Base-by-base conservation (phyloP, 345 rosid species). In the Streptanthus diversifolius region DNA sequence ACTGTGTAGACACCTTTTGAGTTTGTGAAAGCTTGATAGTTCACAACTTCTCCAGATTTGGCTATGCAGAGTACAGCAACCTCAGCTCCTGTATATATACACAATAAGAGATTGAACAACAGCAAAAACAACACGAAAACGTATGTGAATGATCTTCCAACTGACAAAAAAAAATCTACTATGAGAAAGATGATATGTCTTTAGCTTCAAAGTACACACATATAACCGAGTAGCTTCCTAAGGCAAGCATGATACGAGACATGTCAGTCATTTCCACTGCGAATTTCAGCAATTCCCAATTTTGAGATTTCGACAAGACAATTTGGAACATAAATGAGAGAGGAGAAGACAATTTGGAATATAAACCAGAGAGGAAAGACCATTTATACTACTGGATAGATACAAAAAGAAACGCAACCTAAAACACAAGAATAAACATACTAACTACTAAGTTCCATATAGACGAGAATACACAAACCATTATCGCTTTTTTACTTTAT, bases 51-150 rank as follows among this genome's bases (percentile, higher is more conserved):
- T 18, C 99, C 95, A 0, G 95, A 82, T 76, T 87, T 95, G 8
- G 98, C 90, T 80, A 95, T 95, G 82, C 98, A 95, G 18, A 95
- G 96, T 56, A 90, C 98, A 7, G 97, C 99, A 27, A 91, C 99
- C 82, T 95, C 99, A 13, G 98, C 97, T 55, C 98, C 99, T 91
- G 84, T 79, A 75, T 19, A 43, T 22, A 63, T 5, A 54, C 7
- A 71, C 43, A 41, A 49, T n/a, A 13, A 54, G 21, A 25, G 36
- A 68, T n/a, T 51, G 33, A 57, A 57, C 35, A 67, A 11, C 18
- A 15, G 1, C 9, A 17, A n/a, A n/a, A 54, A n/a, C 5, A 44
- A 11, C 25, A 37, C 10, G 7, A 2, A 44, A 64, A 40, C 35
- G 14, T 24, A 63, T 41, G 19, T 51, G 39, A 58, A 14, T 33